Percentiles rank a stretch among this genome's conserved stretches.
These are phyloP conservation scores for Emmonsiellopsis sp. DNA, from an alignment of 2,329 filamentous ascomycete genomes.

Conservation along the genomic window DNA sequence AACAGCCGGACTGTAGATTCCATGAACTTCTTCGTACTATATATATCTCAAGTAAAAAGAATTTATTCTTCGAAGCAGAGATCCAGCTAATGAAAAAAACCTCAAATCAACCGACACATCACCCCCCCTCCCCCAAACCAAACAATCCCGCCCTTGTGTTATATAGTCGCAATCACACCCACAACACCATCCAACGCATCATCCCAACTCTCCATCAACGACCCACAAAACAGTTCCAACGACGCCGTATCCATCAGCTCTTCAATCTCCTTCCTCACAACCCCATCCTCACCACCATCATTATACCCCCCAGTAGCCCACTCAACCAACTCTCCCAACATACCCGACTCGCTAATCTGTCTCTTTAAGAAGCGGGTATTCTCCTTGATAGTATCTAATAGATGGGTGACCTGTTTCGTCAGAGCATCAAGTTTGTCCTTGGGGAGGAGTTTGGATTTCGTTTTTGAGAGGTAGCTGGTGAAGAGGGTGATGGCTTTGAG, in stretches of 20 bases:
- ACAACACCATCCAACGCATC: slow-evolving; percentile 34
- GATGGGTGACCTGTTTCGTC: slow-evolving; percentile 16
- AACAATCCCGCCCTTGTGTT: background rate
- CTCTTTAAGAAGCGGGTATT: slow-evolving; percentile 30
- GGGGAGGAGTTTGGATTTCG: slow-evolving; percentile 14
- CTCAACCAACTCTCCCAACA: slow-evolving; percentile 34
- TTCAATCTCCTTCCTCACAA: slow-evolving; percentile 19
- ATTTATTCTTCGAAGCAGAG: no score
- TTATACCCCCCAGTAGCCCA: slow-evolving; percentile 19
- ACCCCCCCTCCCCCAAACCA: background rate
- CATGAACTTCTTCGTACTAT: no score
- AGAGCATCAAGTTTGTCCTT: slow-evolving; percentile 27
- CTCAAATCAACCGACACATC: no score
- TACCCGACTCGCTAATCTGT: slow-evolving; percentile 29
- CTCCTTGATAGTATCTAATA: slow-evolving; percentile 25
- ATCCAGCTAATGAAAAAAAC: no score
- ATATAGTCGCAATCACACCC: background rate
- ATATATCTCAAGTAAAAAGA: no score
- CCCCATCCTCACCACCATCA: slow-evolving; percentile 10
- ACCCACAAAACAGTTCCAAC: slow-evolving; percentile 36
- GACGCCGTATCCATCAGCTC: slow-evolving; percentile 28
- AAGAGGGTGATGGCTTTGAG: slow-evolving; percentile 31
- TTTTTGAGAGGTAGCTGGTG: slow-evolving; percentile 20
- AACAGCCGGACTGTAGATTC: no score
- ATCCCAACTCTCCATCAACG: slow-evolving; percentile 40